Base-by-base conservation (phyloP, 2,329 filamentous ascomycete genomes). In the Blastomyces parvus region DNA sequence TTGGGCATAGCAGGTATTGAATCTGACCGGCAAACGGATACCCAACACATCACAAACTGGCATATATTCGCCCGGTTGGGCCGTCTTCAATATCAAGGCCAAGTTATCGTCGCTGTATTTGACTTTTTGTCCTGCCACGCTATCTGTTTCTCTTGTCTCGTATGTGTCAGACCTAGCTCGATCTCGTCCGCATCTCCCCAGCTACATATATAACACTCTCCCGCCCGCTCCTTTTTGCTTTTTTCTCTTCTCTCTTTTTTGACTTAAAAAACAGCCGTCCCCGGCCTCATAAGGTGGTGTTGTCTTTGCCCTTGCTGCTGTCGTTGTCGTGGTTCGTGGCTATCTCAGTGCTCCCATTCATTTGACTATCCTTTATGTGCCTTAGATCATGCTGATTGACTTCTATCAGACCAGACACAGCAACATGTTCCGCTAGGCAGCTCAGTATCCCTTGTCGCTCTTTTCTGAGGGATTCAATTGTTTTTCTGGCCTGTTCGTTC, bases 111-210 rank as follows among this genome's bases (percentile, higher is more conserved):
- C 33, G 3, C 56, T 59, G 14, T 46, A 40, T 59, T 36, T 30
- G 14, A 11, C 42, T 48, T 44, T 53, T 17, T 52, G 8, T 19
- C 14, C 27, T 53, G 30, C 27, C 53, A 56, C 60, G 36, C 60
- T 17, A n/a, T 25, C 33, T 42, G 30, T 53, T 44, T 52, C 44
- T 42, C 22, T n/a, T 55, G 22, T 17, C 53, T 30, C 42, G 59
- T 11, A 40, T 48, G 61, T 59, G 40, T 60, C 59, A 58, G 50
- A 50, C 42, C 52, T 22, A 13, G 50, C 40, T 53, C 48, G n/a
- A 48, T 53, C 13, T 53, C 30, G 22, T 53, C 27, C 25, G 19
- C 27, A 17, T 55, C 52, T 19, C 33, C 38, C n/a, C 53, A n/a
- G n/a, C n/a, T 40, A 22, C 13, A 19, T 33, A n/a, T 7, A 33